Base-by-base conservation (phyloP, 2,329 filamentous ascomycete genomes). In the Exophiala alcalophila region DNA sequence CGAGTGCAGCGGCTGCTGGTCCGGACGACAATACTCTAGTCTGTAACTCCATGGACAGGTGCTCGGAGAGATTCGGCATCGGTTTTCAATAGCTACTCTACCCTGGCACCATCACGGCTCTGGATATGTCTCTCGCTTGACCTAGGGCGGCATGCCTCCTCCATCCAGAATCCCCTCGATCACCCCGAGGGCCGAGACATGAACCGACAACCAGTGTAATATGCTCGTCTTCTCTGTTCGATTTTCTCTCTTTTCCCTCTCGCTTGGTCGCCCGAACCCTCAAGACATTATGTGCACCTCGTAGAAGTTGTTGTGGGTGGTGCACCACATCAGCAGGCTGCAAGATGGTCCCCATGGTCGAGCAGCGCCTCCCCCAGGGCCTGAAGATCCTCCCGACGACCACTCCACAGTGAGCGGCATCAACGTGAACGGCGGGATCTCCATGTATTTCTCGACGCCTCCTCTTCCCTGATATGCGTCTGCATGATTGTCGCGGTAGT, bases 341-440 rank as follows among this genome's bases (percentile, higher is more conserved):
- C 49, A 52, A 10, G 49, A 43, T 11, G 49, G 49, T 26, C 49
- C 37, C 49, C 49, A 52, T 29, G 45, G 28, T 12, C 49, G 44
- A 33, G 49, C 42, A n/a, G n/a, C n/a, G n/a, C n/a, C n/a, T 8
- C 37, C 42, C 24, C 26, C 31, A 11, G 36, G 29, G 15, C 31
- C 36, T 19, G 36, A 32, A 2, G 15, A 18, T 4, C 31, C 30
- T 40, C 32, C 47, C 11, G 43, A 34, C 19, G 15, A 40, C 9
- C 45, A 39, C 20, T 52, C 49, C 25, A 45, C 43, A 18, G 49
- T 52, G 35, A 46, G 49, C 11, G 49, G 49, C 41, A 45, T 29
- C n/a, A 33, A 46, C 24, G 40, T 48, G 45, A 52, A 49, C 12
- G 49, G 49, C 18, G 49, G 45, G 25, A 52, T 52, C 26, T 52